Percentiles rank a stretch among this genome's conserved stretches.
Evolutionary conservation across 345 rosid genomes (phyloP).

Genomic region (Eutrema japonicum): DNA sequence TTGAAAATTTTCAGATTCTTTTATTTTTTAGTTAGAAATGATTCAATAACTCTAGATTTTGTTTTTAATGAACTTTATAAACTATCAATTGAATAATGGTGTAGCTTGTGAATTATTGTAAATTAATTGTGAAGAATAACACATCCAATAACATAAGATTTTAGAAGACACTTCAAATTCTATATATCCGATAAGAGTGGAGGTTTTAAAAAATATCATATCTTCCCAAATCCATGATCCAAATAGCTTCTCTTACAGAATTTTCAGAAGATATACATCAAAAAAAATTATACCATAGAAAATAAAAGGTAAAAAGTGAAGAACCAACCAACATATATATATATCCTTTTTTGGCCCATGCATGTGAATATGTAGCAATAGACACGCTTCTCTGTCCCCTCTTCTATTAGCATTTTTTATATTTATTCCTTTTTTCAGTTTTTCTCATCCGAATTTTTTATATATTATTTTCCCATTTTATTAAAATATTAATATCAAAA

Average conservation of each 20-base stretch:
- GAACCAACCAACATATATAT: conserved; percentile 35
- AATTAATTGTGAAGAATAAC: no score
- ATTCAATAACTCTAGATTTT: no score
- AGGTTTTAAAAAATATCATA: no score
- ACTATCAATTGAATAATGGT: no score
- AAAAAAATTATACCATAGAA: background rate
- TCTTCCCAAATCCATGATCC: background rate
- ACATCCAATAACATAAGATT: no score
- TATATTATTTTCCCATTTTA: background rate
- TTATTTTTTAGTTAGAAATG: no score
- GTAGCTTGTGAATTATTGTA: no score
- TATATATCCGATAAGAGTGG: no score
- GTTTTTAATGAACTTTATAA: no score
- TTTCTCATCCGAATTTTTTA: conserved; percentile 8
- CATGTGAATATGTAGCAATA: conserved; percentile 44
- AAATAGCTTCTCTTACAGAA: background rate
- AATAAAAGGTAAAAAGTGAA: conserved; percentile 28
- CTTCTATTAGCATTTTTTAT: conserved; percentile 19
- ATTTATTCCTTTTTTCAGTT: conserved; percentile 22
- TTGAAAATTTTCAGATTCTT: no score
- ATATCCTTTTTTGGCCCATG: conserved; percentile 45
- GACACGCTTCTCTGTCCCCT: conserved; percentile 48
- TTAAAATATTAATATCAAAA: background rate
- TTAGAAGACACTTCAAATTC: no score
- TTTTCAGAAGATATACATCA: background rate